A percentile compares a stretch with the other conserved stretches of the same genome.
Evolutionary conservation across 768 basidiomycete genomes (phyloP).

Genomic region (Boletus tomentosulus): DNA sequence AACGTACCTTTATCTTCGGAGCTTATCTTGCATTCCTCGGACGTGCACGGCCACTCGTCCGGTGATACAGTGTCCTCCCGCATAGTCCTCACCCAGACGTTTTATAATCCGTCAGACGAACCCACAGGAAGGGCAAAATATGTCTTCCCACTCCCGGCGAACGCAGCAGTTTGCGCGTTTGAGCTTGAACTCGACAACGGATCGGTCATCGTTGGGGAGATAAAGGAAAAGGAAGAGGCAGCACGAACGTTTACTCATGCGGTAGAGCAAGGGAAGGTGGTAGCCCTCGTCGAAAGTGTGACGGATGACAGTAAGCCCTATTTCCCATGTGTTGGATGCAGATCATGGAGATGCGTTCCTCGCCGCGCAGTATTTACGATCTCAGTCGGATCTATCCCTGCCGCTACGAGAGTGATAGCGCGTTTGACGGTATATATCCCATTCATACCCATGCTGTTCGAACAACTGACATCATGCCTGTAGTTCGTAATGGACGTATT

Average conservation of each 20-base stretch:
- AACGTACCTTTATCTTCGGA: not conserved
- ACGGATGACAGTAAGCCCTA: slow-evolving; percentile 46
- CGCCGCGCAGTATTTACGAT: slow-evolving; percentile 48
- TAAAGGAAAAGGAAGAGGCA: slow-evolving; percentile 47
- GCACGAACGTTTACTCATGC: slow-evolving; percentile 39
- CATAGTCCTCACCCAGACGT: slow-evolving; percentile 39
- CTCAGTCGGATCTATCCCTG: slow-evolving; percentile 51
- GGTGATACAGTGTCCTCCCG: slow-evolving; percentile 39
- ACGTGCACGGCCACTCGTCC: not conserved
- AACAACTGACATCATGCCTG: not conserved
- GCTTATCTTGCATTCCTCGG: not conserved
- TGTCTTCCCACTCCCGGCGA: slow-evolving; percentile 55
- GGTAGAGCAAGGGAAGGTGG: slow-evolving; percentile 34
- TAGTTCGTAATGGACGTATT: slow-evolving; percentile 53
- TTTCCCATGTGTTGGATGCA: not conserved
- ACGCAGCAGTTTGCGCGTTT: slow-evolving; percentile 53
- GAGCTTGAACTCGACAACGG: slow-evolving; percentile 44
- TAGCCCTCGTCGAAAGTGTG: slow-evolving; percentile 47
- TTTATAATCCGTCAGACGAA: slow-evolving; percentile 34
- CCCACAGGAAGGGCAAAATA: slow-evolving; percentile 48
- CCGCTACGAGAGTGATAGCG: slow-evolving; percentile 36
- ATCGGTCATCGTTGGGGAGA: slow-evolving; percentile 39
- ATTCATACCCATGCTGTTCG: not conserved
- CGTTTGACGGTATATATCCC: slow-evolving; percentile 38
- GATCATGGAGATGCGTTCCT: not conserved